Evolutionary conservation across 345 rosid species (phyloP).

Genomic region (Lumnitzera littorea): DNA sequence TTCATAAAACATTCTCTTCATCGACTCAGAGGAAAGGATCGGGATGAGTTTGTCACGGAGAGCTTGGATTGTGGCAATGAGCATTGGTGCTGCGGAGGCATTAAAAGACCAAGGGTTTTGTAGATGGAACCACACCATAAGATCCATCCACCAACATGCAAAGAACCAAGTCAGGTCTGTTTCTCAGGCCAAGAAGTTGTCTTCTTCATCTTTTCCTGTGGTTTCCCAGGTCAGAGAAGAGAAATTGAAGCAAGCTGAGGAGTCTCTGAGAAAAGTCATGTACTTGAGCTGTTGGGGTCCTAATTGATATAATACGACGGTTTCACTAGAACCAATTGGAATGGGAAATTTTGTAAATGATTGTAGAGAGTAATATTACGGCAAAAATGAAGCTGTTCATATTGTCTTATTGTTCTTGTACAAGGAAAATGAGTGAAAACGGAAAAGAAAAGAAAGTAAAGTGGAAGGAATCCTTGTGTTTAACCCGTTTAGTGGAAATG

Average conservation of each 20-base stretch:
- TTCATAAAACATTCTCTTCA: not conserved
- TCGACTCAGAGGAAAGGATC: no score
- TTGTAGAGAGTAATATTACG: no score
- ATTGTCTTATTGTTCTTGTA: no score
- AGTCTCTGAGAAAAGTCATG: constrained; percentile 44
- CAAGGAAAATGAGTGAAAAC: no score
- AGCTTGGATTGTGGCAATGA: constrained; percentile 31
- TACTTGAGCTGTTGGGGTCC: constrained; percentile 69
- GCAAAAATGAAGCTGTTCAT: no score
- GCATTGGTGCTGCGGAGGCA: constrained; percentile 28
- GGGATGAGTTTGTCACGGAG: constrained; percentile 25
- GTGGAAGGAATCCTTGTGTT: no score
- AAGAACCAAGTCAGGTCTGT: constrained; percentile 16
- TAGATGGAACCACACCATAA: constrained; percentile 31
- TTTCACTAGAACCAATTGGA: no score
- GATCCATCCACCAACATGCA: constrained; percentile 24
- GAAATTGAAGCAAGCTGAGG: constrained; percentile 22
- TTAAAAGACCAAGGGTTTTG: constrained; percentile 33
- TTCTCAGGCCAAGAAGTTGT: constrained; percentile 23
- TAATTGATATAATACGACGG: not conserved
- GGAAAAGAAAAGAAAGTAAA: no score
- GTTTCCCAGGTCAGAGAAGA: constrained; percentile 7
- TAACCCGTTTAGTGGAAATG: no score
- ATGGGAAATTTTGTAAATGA: no score
- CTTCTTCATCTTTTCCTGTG: constrained; percentile 11